These are phyloP conservation scores for Huntiella bhutanensis DNA, from an alignment of 2,329 filamentous ascomycete species.

Conservation along the genomic window DNA sequence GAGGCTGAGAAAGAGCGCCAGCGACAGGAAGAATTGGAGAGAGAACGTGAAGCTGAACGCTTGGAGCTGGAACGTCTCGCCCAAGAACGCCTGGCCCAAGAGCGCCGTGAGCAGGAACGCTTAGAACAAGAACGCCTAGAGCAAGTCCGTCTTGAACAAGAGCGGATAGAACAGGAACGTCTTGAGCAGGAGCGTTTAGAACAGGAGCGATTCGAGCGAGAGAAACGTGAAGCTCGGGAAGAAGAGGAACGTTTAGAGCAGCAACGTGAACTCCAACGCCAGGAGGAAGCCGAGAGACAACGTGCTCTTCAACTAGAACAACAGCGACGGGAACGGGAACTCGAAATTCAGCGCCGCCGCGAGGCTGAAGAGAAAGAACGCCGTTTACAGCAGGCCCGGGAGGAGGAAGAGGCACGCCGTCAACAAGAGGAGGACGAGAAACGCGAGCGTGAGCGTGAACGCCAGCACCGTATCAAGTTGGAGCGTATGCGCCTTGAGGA, in stretches of 20 bases:
- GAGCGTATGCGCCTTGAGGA: no score
- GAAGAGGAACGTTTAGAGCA: slow-evolving; percentile 4
- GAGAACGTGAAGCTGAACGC: slow-evolving; percentile 5
- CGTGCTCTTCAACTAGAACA: slow-evolving; percentile 1
- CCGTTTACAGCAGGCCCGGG: not conserved
- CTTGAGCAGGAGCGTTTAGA: slow-evolving; percentile 1
- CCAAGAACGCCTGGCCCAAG: not conserved
- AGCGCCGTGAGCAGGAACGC: not conserved
- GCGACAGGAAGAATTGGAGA: slow-evolving; percentile 2
- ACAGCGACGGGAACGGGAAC: slow-evolving; percentile 3
- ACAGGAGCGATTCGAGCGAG: slow-evolving; percentile 2
- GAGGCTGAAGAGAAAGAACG: not conserved
- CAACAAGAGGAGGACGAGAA: no score
- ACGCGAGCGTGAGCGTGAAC: not conserved
- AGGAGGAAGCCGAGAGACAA: slow-evolving; percentile 12
- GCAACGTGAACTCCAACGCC: slow-evolving; percentile 12
- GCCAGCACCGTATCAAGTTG: no score
- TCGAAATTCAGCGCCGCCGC: not conserved
- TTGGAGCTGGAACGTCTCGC: not conserved
- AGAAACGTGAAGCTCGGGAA: slow-evolving; percentile 12
- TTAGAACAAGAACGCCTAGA: not conserved
- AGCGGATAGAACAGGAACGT: not conserved
- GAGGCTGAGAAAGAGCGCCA: slow-evolving; percentile 13
- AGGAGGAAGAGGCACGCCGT: not conserved
- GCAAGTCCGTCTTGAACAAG: not conserved